A percentile compares a stretch with the other conserved stretches of the same genome.
phyloP scores from a whole-genome alignment of 345 rosid genomes.

The Arabidopsis suecica region DNA sequence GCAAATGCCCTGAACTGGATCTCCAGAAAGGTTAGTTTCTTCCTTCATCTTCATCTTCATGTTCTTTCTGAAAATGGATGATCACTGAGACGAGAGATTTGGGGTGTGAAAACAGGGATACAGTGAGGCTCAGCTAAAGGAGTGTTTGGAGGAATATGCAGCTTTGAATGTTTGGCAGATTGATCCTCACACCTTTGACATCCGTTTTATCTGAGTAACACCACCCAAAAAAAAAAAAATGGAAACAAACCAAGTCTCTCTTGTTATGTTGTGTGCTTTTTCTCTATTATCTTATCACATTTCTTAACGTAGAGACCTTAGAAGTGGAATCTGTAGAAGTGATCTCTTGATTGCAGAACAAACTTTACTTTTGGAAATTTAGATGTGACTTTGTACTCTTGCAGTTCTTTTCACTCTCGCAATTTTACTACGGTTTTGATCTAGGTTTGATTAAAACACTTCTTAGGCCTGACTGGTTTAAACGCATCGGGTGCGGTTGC shows the following conservation, averaged over 20 bases:
- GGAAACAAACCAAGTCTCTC: constrained; percentile 1
- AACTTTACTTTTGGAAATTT: background rate
- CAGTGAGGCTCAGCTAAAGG: constrained; percentile 97
- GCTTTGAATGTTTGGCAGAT: constrained; percentile 97
- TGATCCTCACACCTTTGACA: constrained; percentile 88
- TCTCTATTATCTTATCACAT: background rate
- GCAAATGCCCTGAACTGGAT: constrained; percentile 97
- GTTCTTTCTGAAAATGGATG: background rate
- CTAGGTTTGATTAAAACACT: background rate
- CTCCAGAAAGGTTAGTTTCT: constrained; percentile 83
- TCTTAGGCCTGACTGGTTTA: too few relatives aligned
- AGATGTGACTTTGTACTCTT: background rate
- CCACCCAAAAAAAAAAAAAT: background rate
- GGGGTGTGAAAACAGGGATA: constrained; percentile 72
- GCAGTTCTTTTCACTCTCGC: background rate
- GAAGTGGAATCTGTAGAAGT: constrained; percentile 1
- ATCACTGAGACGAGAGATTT: constrained; percentile 29
- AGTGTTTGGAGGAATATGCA: constrained; percentile 97
- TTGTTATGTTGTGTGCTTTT: background rate
- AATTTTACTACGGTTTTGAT: background rate
- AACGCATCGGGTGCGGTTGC: too few relatives aligned
- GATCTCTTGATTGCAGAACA: background rate
- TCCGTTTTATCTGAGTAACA: constrained; percentile 64
- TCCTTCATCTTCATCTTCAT: background rate
- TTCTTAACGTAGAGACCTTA: constrained; percentile 5